Evolutionary conservation across 768 basidiomycete genomes (phyloP), one percentile per base, ranked within the genome.

Genomic region (Coprinopsis cinerea): DNA sequence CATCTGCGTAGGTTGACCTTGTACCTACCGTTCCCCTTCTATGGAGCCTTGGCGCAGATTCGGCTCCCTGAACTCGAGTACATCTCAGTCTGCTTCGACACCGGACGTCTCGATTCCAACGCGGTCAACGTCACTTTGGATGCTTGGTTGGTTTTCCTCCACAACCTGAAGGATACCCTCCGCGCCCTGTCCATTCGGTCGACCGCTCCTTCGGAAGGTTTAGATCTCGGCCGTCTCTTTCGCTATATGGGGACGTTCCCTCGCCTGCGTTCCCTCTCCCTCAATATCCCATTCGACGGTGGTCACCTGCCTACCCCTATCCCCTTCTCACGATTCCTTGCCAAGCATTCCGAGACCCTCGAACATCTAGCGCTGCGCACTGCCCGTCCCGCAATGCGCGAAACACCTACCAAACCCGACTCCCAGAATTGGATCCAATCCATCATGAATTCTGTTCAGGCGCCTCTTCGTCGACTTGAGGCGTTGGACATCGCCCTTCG

Each of bases 201-300:
- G 13, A 68, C 68, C 10, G 55, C 58, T 18, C 53, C 64, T 3
- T 75, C 72, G 6, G 61, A 54, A 39, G 60, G 67, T 41, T 67
- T 78, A 35, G 69, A 72, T 55, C 58, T 78, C 14, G 57, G 62
- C 48, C 61, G 57, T 20, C 64, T 78, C 32, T 72, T 74, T 54
- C 48, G 54, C 14, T 54, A 57, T 39, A 60, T 75, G 28, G 72
- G 69, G 0, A 59, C 54, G 13, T 74, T 74, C 30, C 70, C 72
- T n/a, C 62, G 50, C 34, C 64, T 78, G 13, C 61, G 48, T n/a
- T 58, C 64, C 1, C 60, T 76, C 36, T 51, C 64, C 1, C 58
- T 78, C 13, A 71, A 68, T 24, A 72, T 76, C 14, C 75, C 76
- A 5, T 74, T 69, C 44, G 69, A 76, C 36, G 74, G 74, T 5